A percentile compares a stretch with the other conserved stretches of the same genome.
phyloP scores from a whole-genome alignment of 805 yeast genomes.

The Lachancea dasiensis region DNA sequence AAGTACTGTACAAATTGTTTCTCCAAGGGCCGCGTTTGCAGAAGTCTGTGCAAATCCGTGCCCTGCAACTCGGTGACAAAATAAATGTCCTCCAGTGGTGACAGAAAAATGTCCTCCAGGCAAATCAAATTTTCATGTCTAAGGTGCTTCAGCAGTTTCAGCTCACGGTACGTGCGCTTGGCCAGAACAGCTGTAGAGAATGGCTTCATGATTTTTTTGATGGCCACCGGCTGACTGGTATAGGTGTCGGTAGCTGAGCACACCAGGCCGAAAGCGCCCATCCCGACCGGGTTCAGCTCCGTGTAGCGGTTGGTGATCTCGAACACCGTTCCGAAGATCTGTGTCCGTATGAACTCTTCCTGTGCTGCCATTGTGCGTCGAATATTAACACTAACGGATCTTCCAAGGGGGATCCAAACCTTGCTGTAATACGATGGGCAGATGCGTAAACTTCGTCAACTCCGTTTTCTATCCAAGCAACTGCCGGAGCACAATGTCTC shows the following conservation, averaged over 20 bases:
- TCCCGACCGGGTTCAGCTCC: slow-evolving; percentile 94
- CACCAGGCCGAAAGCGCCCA: slow-evolving; percentile 99
- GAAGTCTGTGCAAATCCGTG: slow-evolving; percentile 85
- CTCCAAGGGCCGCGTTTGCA: slow-evolving; percentile 90
- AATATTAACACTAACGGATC: background rate
- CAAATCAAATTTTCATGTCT: slow-evolving; percentile 93
- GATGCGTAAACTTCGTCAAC: background rate
- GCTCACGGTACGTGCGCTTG: slow-evolving; percentile 92
- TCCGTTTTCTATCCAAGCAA: too few relatives aligned
- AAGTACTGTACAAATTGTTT: slow-evolving; percentile 96
- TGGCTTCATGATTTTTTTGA: slow-evolving; percentile 96
- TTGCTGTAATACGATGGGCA: background rate
- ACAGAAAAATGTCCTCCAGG: slow-evolving; percentile 85
- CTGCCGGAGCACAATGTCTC: too few relatives aligned
- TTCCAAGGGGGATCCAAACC: background rate
- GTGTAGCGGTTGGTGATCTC: slow-evolving; percentile 87
- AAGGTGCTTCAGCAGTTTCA: slow-evolving; percentile 85
- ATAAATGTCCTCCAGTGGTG: slow-evolving; percentile 92
- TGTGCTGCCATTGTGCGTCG: slow-evolving; percentile 26
- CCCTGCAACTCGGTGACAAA: slow-evolving; percentile 97
- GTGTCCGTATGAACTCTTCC: slow-evolving; percentile 57
- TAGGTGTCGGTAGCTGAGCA: slow-evolving; percentile 93
- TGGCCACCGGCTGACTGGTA: slow-evolving; percentile 90
- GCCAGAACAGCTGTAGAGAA: slow-evolving; percentile 92
- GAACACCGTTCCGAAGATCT: slow-evolving; percentile 91